Percentiles rank a stretch among this genome's conserved stretches.
phyloP scores from a whole-genome alignment of 108 stramenopile genomes.

The Pelagomonas calceolata region DNA sequence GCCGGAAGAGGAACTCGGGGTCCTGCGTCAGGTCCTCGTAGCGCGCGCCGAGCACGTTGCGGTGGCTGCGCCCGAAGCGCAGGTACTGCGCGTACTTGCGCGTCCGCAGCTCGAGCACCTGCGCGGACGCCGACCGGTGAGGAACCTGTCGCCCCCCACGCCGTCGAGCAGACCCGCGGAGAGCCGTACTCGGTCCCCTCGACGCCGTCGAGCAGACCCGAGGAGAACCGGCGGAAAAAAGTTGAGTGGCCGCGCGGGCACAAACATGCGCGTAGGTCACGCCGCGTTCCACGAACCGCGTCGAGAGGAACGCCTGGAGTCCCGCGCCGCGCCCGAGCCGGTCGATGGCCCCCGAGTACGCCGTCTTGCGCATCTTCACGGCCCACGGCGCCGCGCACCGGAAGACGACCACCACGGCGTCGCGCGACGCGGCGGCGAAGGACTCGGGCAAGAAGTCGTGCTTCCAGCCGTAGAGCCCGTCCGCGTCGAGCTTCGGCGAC shows the following conservation, averaged over 20 bases:
- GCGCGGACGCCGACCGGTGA: too few relatives aligned
- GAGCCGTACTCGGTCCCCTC: too few relatives aligned
- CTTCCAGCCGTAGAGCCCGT: conserved; percentile 1
- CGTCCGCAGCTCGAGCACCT: not conserved
- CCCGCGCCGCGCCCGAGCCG: not conserved
- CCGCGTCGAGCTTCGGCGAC: not conserved
- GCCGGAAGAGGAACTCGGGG: not conserved
- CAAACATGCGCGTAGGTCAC: not conserved
- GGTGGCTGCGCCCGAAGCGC: not conserved
- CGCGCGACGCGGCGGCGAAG: not conserved
- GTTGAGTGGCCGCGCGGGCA: too few relatives aligned
- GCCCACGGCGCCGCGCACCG: not conserved
- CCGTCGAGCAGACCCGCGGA: too few relatives aligned
- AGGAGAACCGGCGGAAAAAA: too few relatives aligned
- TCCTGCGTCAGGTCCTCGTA: not conserved
- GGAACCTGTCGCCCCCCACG: too few relatives aligned
- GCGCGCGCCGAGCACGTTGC: not conserved
- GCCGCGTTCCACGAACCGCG: not conserved
- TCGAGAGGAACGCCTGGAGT: not conserved
- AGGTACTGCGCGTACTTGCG: not conserved
- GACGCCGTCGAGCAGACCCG: too few relatives aligned
- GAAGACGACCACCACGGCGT: not conserved
- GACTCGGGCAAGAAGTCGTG: not conserved
- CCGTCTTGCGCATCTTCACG: not conserved
- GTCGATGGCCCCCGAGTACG: not conserved